Conservation (phyloP, 306 rosid genomes). For the Pyrus pyrifolia region DNA sequence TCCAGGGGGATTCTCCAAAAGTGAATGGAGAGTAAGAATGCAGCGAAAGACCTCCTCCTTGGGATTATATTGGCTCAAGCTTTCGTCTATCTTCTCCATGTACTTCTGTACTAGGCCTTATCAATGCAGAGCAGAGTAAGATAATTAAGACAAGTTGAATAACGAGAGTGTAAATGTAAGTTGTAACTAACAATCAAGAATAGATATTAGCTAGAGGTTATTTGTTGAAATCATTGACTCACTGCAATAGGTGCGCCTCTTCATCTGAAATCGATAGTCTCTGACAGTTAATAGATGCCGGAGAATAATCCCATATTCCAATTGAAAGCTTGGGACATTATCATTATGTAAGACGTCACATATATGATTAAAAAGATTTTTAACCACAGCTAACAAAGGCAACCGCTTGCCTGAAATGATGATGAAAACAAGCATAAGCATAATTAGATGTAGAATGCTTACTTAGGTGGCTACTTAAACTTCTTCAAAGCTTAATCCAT, state of each 20-base stretch:
- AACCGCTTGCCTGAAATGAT: constrained; percentile 41
- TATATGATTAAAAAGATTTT: constrained; percentile 63
- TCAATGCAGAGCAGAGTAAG: constrained; percentile 20
- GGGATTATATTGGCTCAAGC: constrained; percentile 49
- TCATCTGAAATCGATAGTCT: constrained; percentile 79
- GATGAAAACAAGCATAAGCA: constrained; percentile 12
- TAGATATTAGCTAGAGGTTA: constrained; percentile 5
- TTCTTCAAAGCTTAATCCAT: background rate
- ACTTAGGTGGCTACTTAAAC: background rate
- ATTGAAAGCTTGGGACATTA: constrained; percentile 70
- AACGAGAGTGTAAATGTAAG: constrained; percentile 6
- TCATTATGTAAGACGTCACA: constrained; percentile 71
- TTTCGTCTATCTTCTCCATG: constrained; percentile 58
- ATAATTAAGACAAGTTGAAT: constrained; percentile 1
- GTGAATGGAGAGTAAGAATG: constrained; percentile 71
- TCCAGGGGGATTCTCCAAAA: constrained; percentile 82
- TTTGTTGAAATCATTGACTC: constrained; percentile 27
- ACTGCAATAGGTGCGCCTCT: constrained; percentile 69
- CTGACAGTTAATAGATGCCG: constrained; percentile 63
- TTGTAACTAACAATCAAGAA: constrained; percentile 6
- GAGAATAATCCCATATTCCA: constrained; percentile 72
- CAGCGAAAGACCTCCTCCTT: constrained; percentile 84
- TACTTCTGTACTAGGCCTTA: constrained; percentile 57
- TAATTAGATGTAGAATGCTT: background rate
- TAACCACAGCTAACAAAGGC: constrained; percentile 60